A percentile compares a stretch with the other conserved stretches of the same genome.
These are phyloP conservation scores for Sporobolus alterniflorus DNA, from an alignment of 202 grass and related monocot genomes.

Conservation along the genomic window DNA sequence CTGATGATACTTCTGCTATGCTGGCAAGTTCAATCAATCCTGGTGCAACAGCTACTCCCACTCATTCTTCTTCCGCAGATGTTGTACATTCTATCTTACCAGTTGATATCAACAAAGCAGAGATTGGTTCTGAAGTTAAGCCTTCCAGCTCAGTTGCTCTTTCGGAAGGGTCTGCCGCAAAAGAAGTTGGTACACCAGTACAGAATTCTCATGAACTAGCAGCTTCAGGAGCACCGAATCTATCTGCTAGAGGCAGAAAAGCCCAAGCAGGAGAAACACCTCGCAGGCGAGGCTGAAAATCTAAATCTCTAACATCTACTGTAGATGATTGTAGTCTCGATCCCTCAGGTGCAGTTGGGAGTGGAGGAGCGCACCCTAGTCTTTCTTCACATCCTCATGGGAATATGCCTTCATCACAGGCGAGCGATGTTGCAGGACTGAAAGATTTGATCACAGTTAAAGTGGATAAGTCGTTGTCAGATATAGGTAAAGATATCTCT, in stretches of 20 bases:
- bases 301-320: constrained; percentile 51
- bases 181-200: constrained; percentile 32
- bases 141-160: constrained; percentile 28
- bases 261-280: constrained; percentile 58
- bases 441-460: constrained; percentile 45
- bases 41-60: constrained; percentile 37
- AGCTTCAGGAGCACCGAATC: constrained; percentile 37
- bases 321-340: constrained; percentile 36
- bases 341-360: constrained; percentile 39
- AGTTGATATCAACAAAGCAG: constrained; percentile 37
- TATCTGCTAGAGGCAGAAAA: constrained; percentile 63
- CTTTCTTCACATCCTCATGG: constrained; percentile 48
- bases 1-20: constrained; percentile 37
- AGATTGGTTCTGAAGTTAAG: constrained; percentile 46
- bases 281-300: constrained; percentile 74
- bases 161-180: constrained; percentile 46
- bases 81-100: constrained; percentile 34
- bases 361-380: constrained; percentile 38
- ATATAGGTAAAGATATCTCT: constrained; percentile 32
- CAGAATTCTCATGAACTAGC: constrained; percentile 27
- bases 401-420: constrained; percentile 37
- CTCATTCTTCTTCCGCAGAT: constrained; percentile 44
- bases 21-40: constrained; percentile 37
- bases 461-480: constrained; percentile 30
- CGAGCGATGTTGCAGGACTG: constrained; percentile 24